Evolutionary conservation across 2,329 filamentous ascomycete genomes (phyloP), one percentile per base, ranked within the genome.

Genomic region (Phaeosphaeriaceae sp.): DNA sequence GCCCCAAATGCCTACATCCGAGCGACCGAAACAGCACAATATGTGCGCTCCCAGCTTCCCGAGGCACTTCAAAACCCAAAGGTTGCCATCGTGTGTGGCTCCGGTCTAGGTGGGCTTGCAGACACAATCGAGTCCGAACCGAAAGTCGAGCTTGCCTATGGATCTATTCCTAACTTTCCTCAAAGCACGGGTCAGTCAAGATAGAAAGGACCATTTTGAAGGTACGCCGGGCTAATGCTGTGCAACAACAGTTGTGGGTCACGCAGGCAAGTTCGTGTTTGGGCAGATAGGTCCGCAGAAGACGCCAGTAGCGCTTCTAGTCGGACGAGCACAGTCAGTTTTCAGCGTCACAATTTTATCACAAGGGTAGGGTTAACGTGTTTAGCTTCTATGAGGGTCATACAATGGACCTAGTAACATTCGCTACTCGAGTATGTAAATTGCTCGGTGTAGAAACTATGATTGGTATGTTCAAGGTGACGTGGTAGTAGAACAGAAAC

Each of bases 341-440:
- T 60, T 51, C 44, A 13, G 42, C 40, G 22, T 40, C 17, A 47
- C 49, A 21, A 54, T 33, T 49, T 17, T 47, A 54, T 36, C 31
- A 36, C 31, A 7, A 36, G 7, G 31, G 31, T 36, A 36, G 31
- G 13, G 66, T 61, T 73, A 51, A 73, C 48, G 53, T 51, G 17
- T 22, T 44, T 50, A 89, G 87, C 75, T 89, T 87, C 77, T 90
- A 89, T 70, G 88, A 90, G 76, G 88, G 88, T 33, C 85, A 90
- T 69, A 82, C 83, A 1, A 87, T 89, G 77, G 82, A 87, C 53
- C 79, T 82, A 48, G 83, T 88, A 40, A 87, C 87, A 24, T 89
- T 89, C 67, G 87, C 88, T 24, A 84, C 88, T 11, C 82, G 88
- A 52, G 84, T 90, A 6, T 86, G 89, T 77, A 88, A 86, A 66